Evolutionary conservation across 768 basidiomycete genomes (phyloP).

Genomic region (Crepidotus variabilis): DNA sequence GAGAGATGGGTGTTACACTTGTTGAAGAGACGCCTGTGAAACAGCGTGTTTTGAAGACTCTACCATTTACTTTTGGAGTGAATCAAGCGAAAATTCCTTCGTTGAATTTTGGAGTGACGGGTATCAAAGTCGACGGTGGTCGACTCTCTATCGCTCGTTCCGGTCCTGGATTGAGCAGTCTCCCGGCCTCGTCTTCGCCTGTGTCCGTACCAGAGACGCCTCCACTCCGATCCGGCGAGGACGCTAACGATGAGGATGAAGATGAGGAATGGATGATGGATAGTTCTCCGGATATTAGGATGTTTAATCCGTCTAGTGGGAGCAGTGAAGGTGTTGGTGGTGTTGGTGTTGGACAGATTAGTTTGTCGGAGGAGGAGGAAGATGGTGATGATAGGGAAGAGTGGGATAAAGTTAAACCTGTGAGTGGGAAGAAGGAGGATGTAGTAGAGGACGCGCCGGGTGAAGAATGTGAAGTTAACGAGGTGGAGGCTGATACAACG

Average conservation of each 20-base stretch:
- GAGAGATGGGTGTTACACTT: conserved; percentile 37
- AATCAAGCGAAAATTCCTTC: neutral
- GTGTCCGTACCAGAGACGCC: neutral
- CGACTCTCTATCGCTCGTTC: neutral
- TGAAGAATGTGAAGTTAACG: no score
- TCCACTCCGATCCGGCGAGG: no score
- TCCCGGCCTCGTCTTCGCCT: neutral
- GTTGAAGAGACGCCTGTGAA: conserved; percentile 54
- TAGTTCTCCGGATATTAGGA: conserved; percentile 39
- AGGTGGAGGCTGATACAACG: conserved; percentile 8
- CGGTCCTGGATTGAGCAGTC: neutral
- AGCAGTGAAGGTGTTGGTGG: neutral
- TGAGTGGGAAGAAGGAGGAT: no score
- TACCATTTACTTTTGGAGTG: neutral
- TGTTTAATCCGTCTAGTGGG: conserved; percentile 20
- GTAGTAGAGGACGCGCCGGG: no score
- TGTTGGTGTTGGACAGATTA: neutral
- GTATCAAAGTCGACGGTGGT: neutral
- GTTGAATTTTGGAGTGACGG: neutral
- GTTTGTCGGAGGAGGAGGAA: neutral
- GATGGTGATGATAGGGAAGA: conserved; percentile 9
- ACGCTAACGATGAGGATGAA: conserved; percentile 18
- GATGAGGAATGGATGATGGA: conserved; percentile 40
- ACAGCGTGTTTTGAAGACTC: conserved; percentile 13
- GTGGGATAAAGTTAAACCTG: neutral